Conservation (phyloP, 2,329 filamentous ascomycete genomes). For the Pleochaeta shiraiana region DNA sequence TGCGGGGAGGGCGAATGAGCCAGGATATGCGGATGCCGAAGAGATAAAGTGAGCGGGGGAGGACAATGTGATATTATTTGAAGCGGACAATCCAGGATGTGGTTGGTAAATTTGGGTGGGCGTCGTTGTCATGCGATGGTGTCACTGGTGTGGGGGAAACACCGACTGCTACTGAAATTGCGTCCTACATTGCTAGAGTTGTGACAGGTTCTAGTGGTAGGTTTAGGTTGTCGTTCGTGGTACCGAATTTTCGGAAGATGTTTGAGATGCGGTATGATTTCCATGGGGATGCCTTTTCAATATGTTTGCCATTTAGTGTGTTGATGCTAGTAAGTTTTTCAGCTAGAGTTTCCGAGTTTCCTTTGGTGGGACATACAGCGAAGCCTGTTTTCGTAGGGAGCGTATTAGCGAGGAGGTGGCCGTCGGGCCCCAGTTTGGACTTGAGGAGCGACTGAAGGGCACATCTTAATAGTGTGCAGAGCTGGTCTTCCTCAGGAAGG, state of each 20-base stretch:
- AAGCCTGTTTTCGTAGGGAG: not conserved
- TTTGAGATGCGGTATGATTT: not conserved
- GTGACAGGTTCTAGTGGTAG: no score
- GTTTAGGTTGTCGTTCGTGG: no score
- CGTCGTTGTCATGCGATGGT: no score
- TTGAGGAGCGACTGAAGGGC: not conserved
- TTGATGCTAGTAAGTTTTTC: not conserved
- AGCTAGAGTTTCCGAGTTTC: not conserved
- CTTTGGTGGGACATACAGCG: not conserved
- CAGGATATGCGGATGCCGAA: not conserved
- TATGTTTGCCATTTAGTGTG: not conserved
- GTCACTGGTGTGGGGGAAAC: no score
- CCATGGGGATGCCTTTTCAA: not conserved
- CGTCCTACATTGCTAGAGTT: no score
- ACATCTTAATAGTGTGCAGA: not conserved
- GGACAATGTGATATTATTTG: not conserved
- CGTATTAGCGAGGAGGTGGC: not conserved
- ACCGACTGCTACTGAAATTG: no score
- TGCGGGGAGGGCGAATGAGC: not conserved
- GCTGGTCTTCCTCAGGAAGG: not conserved
- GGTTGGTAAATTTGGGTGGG: not conserved
- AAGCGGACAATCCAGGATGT: not conserved
- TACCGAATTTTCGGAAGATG: not conserved
- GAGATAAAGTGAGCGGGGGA: not conserved
- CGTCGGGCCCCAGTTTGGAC: not conserved